Evolutionary conservation across 305 asterid genomes (phyloP).

Genomic region (Solanum hybrid): DNA sequence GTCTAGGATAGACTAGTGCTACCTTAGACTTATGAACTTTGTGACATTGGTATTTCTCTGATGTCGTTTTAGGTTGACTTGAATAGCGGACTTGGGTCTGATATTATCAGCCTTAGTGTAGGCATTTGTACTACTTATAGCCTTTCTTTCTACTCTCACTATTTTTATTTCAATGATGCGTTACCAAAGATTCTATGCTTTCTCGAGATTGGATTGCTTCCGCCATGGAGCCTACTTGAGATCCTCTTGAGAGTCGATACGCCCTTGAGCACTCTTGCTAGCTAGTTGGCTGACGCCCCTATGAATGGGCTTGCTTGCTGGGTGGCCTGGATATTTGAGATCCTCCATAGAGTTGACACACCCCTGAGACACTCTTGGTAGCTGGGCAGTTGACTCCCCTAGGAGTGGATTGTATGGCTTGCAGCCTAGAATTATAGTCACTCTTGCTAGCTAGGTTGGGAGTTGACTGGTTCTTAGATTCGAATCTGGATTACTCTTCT

Average conservation of each 20-base stretch:
- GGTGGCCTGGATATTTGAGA: not conserved
- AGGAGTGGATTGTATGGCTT: not conserved
- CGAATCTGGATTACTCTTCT: not conserved
- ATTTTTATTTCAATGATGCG: not conserved
- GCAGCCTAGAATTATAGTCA: not conserved
- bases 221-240: not conserved
- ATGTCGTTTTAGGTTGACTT: not conserved
- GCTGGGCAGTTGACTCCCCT: not conserved
- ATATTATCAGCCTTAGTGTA: not conserved
- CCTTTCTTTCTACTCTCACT: not conserved
- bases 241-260: not conserved
- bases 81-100: not conserved
- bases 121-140: not conserved
- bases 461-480: not conserved
- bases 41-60: not conserved
- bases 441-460: not conserved
- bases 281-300: not conserved
- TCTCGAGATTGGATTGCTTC: not conserved
- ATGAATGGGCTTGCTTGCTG: not conserved
- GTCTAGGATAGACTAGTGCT: not conserved
- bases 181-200: not conserved
- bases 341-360: not conserved
- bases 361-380: not conserved
- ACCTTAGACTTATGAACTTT: not conserved
- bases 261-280: not conserved